Conservation (phyloP, 1,284 basidiomycete species). For the Cryptococcus wingfieldii region DNA sequence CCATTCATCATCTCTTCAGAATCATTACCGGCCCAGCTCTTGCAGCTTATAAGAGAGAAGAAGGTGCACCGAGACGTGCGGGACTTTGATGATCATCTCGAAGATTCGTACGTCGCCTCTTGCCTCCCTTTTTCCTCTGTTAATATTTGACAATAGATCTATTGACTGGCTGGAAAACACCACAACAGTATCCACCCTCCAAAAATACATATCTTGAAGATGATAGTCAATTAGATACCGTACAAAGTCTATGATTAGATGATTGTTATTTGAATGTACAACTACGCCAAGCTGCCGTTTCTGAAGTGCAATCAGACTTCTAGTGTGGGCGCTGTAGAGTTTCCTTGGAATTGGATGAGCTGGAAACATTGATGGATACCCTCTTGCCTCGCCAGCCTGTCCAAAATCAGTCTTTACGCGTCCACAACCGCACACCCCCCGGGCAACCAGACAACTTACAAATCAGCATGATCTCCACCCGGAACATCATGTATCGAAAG, state of each 20-base stretch:
- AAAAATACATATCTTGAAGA: conserved; percentile 6
- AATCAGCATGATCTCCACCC: conserved; percentile 27
- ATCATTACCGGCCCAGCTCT: conserved; percentile 15
- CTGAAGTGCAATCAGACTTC: neutral
- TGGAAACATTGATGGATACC: conserved; percentile 24
- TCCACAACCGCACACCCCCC: neutral
- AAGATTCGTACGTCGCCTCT: conserved; percentile 39
- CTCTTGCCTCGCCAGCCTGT: conserved; percentile 18
- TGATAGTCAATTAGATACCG: neutral
- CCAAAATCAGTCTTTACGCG: neutral
- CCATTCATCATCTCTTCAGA: conserved; percentile 16
- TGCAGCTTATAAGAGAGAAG: conserved; percentile 26
- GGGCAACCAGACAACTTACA: conserved; percentile 14
- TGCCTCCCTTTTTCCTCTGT: neutral
- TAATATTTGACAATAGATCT: neutral
- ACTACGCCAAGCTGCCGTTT: neutral
- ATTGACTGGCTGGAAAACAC: conserved; percentile 19
- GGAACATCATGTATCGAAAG: conserved; percentile 26
- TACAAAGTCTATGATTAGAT: neutral
- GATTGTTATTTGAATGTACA: neutral
- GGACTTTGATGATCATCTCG: conserved; percentile 49
- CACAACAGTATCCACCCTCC: conserved; percentile 7
- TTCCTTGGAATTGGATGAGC: conserved; percentile 12
- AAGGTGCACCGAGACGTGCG: conserved; percentile 26
- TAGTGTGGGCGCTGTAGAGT: neutral